phyloP scores from a whole-genome alignment of 805 yeast species.

The Starmerella sp. region DNA sequence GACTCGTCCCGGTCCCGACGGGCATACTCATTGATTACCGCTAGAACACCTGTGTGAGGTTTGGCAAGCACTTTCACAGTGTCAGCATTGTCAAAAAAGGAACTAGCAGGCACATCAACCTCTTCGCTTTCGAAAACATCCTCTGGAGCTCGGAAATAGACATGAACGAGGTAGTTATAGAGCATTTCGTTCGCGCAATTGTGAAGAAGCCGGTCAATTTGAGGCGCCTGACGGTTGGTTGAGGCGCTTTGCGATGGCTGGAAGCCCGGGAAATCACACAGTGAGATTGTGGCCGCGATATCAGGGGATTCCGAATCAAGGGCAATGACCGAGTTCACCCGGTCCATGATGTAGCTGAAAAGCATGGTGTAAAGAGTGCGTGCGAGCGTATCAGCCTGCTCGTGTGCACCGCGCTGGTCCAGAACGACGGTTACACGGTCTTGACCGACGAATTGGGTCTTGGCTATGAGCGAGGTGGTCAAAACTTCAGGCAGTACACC shows the following conservation, averaged over 20 bases:
- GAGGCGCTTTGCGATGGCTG: constrained; percentile 23
- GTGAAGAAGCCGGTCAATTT: constrained; percentile 32
- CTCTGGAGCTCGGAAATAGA: constrained; percentile 31
- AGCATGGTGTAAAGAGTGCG: constrained; percentile 33
- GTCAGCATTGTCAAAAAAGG: constrained; percentile 46
- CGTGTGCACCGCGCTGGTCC: constrained; percentile 34
- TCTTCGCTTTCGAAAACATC: constrained; percentile 33
- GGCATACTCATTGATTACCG: constrained; percentile 32
- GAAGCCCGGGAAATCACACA: constrained; percentile 36
- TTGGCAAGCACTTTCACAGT: constrained; percentile 44
- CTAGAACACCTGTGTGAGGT: constrained; percentile 30
- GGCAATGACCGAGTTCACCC: constrained; percentile 30
- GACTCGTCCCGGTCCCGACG: constrained; percentile 28
- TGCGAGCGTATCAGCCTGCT: constrained; percentile 34
- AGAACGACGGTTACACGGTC: constrained; percentile 35
- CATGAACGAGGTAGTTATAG: constrained; percentile 31
- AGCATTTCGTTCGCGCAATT: constrained; percentile 35
- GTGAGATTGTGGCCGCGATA: constrained; percentile 29
- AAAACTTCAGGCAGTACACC: constrained; percentile 33
- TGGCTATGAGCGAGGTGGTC: constrained; percentile 30
- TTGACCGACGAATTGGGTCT: constrained; percentile 29
- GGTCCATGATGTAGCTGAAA: constrained; percentile 32
- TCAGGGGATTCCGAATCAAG: constrained; percentile 20
- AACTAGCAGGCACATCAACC: constrained; percentile 41
- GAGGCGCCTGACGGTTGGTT: constrained; percentile 20